Percentiles rank a stretch among this genome's conserved stretches.
Conservation (phyloP, 176 grass and related monocot genomes). For the Paspalum vaginatum region DNA sequence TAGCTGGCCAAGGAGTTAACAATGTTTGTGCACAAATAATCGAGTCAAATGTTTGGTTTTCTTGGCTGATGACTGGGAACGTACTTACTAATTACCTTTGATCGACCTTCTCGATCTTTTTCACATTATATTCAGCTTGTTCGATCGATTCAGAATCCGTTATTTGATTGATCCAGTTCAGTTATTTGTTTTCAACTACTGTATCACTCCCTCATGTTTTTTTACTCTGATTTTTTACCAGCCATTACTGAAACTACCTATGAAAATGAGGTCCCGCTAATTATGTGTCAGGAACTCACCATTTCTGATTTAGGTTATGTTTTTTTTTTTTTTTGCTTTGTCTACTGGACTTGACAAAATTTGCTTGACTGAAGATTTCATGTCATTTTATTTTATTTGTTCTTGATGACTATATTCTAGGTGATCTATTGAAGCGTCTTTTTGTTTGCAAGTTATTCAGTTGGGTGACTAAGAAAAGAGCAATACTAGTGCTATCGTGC, state of each 20-base stretch:
- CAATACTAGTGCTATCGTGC: background rate
- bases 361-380: background rate
- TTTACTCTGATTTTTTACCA: background rate
- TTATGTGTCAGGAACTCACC: background rate
- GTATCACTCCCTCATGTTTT: background rate
- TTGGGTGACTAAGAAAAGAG: background rate
- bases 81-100: background rate
- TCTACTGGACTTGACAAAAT: background rate
- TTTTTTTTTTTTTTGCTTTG: no score
- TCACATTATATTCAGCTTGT: background rate
- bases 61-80: background rate
- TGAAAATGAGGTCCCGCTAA: background rate
- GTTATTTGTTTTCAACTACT: background rate
- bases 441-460: background rate
- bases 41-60: slow-evolving; percentile 41
- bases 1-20: background rate
- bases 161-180: slow-evolving; percentile 3
- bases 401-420: background rate
- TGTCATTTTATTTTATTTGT: background rate
- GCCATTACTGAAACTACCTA: background rate
- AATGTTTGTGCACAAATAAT: background rate
- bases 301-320: background rate
- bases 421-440: background rate
- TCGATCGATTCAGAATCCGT: slow-evolving; percentile 23
- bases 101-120: background rate